Conservation (phyloP, 1,284 basidiomycete genomes). For the Irpex lacteus region DNA sequence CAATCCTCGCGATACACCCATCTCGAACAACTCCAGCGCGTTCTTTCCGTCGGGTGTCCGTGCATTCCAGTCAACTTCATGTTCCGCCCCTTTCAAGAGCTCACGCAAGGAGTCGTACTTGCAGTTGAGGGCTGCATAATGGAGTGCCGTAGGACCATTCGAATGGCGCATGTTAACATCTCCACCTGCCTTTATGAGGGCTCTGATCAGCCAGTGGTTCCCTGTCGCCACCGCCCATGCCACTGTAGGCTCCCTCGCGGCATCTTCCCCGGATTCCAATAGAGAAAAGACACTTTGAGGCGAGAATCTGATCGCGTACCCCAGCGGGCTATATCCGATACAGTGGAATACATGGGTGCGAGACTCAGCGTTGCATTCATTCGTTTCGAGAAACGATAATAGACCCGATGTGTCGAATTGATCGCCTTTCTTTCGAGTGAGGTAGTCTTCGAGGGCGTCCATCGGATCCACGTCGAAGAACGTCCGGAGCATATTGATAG, state of each 20-base stretch:
- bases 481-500: neutral
- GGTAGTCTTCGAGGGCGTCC: neutral
- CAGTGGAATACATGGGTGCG: neutral
- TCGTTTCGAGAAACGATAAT: neutral
- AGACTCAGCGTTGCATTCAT: neutral
- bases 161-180: neutral
- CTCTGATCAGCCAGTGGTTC: neutral
- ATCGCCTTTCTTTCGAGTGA: neutral
- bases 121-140: neutral
- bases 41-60: neutral
- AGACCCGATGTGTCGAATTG: neutral
- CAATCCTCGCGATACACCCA: neutral
- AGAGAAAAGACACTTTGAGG: neutral
- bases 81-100: neutral
- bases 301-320: neutral
- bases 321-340: neutral
- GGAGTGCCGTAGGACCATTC: neutral
- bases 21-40: neutral
- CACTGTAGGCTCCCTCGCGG: neutral
- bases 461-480: neutral
- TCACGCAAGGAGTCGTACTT: neutral
- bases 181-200: neutral
- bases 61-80: neutral
- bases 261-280: neutral
- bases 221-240: neutral